Base-by-base conservation (phyloP, 768 basidiomycete genomes). In the Rhizopogon salebrosus region DNA sequence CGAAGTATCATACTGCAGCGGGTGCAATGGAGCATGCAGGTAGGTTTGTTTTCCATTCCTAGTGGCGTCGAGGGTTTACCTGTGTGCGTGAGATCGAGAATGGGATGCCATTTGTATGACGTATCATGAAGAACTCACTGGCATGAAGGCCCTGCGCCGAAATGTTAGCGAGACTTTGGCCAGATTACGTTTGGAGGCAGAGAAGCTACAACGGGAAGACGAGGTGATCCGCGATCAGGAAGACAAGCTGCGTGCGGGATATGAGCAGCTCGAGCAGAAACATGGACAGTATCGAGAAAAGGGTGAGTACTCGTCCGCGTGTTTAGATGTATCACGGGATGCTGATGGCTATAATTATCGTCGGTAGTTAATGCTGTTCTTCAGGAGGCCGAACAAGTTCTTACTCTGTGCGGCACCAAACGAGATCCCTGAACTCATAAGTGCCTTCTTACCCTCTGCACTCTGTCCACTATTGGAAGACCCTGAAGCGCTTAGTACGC, bases 121-220 rank as follows among this genome's bases (percentile, higher is more conserved):
- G 34, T 87, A 86, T 61, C 65, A 79, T 41, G 81, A 83, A 54
- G 83, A 89, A 64, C 77, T 89, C 55, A 69, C 75, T 39, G 80
- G 80, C 23, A 75, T 88, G 53, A 80, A 78, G 54, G 71, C 62
- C 27, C 69, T 87, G 23, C 83, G 84, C 46, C 66, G 74, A 27
- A 79, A 81, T 50, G 81, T 87, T 41, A 58, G 70, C 1, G 58
- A 68, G 20, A 72, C 75, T 11, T 56, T 74, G 18, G 70, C 73
- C 46, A 69, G 66, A 37, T 64, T 78, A 11, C 65, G 67, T 22
- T 41, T 65, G 29, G 72, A 78, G 57, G 62, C 72, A 3, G 72
- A 78, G 58, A 70, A 63, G 41, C 66, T 78, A 37, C 68, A 70
- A 18, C 68, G 65, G 5, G 73, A 76, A 49, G 72, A 76, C 46